Base-by-base conservation (phyloP, 2,329 filamentous ascomycete species). In the Colletotrichum viniferum region DNA sequence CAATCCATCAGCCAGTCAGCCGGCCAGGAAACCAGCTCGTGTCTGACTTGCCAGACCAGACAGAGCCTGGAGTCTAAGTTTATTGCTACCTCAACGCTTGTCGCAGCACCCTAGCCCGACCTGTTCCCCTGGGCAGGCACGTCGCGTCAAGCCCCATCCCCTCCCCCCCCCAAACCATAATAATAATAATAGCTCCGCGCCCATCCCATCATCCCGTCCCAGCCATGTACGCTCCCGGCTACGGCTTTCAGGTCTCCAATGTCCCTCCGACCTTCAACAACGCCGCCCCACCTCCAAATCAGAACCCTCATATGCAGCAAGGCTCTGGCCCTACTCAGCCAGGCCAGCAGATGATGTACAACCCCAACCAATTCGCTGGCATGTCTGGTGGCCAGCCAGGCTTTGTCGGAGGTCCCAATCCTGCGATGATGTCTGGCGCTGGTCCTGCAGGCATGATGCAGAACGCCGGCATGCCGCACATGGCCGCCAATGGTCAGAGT, bases 361-460 rank as follows among this genome's bases (percentile, higher is more conserved):
- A 90, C 81, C 85, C 87, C 73, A 89, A 90, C 81, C 90, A 90
- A 84, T 91, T 89, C 79, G 85, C 87, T 68, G 84, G 82, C 79
- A 90, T 92, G 88, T 65, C 73, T 18, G 77, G 71, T 28, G 85
- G 84, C 69, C 89, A 90, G 81, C 85, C 84, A 74, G 84, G 82
- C 77, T 91, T 90, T 79, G 86, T 86, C 65, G 87, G 86, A 63
- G 87, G 85, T 78, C 87, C 87, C 68, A 90, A 89, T 78, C 84
- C 87, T 69, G 85, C 89, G 83, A 90, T 92, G 88, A 90, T 90
- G 86, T 84, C 86, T 65, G 87, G 85, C 78, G 83, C 83, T 77
- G 88, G 87, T 55, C 87, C 88, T 84, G 87, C 86, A 83, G 90
- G 87, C 80, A 92, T 93, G 90, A 92, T 93, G 91, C 91, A 90